These are phyloP conservation scores for Aureobasidium sp. DNA, from an alignment of 2,329 filamentous ascomycete genomes.

Conservation along the genomic window DNA sequence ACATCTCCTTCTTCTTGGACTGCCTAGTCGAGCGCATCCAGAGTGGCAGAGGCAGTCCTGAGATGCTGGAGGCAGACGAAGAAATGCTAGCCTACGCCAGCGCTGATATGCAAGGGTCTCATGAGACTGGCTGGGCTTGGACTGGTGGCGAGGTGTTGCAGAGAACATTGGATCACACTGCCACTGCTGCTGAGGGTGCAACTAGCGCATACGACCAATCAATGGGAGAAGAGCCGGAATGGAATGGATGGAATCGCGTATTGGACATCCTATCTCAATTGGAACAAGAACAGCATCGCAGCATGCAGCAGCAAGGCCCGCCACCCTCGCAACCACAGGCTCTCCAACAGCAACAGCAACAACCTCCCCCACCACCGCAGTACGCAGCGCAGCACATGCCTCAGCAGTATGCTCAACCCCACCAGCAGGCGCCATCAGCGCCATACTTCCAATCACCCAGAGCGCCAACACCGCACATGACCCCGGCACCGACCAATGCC, in stretches of 20 bases:
- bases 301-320: slow-evolving; percentile 3
- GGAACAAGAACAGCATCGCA: slow-evolving; percentile 34
- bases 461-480: slow-evolving; percentile 13
- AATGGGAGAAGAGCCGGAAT: slow-evolving; percentile 48
- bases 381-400: slow-evolving; percentile 12
- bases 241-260: slow-evolving; percentile 73
- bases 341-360: slow-evolving; percentile 10
- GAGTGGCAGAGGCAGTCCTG: slow-evolving; percentile 30
- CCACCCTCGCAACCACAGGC: neutral
- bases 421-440: slow-evolving; percentile 15
- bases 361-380: slow-evolving; percentile 17
- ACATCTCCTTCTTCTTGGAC: slow-evolving; percentile 72
- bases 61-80: slow-evolving; percentile 59
- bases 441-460: slow-evolving; percentile 12
- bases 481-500: neutral
- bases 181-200: slow-evolving; percentile 14
- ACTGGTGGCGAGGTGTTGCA: slow-evolving; percentile 36
- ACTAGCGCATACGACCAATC: slow-evolving; percentile 1
- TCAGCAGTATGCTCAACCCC: slow-evolving; percentile 14
- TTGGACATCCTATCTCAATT: slow-evolving; percentile 55
- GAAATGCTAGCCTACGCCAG: slow-evolving; percentile 82
- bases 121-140: slow-evolving; percentile 80
- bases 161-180: slow-evolving; percentile 14
- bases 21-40: slow-evolving; percentile 51
- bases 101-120: slow-evolving; percentile 74